Conservation (phyloP, 495 filamentous ascomycete species). For the Jackrogersella multiformis region DNA sequence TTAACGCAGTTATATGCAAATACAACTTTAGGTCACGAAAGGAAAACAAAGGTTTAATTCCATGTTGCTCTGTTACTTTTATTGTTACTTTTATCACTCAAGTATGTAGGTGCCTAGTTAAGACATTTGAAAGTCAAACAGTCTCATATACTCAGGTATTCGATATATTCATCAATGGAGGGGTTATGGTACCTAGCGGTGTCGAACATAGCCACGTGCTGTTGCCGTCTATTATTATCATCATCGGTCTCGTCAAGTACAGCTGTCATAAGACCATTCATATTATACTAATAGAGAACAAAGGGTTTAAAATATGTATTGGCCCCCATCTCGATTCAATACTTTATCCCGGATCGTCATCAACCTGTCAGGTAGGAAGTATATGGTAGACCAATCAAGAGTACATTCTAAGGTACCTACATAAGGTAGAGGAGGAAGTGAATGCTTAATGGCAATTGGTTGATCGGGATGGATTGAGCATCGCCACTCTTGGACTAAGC, state of each 20-base stretch:
- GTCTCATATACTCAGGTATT: too few species aligned
- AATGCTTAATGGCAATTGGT: conserved; percentile 23
- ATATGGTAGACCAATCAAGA: conserved; percentile 8
- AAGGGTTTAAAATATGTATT: conserved; percentile 5
- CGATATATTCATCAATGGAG: not conserved
- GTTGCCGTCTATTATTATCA: not conserved
- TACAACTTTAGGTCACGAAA: too few species aligned
- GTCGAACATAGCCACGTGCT: conserved; percentile 2
- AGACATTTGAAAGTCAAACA: too few species aligned
- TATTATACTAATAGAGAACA: conserved; percentile 1
- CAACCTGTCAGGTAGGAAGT: conserved; percentile 1
- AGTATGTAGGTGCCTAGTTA: too few species aligned
- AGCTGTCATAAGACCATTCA: conserved; percentile 11
- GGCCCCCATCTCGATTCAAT: not conserved
- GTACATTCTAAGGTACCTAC: conserved; percentile 11
- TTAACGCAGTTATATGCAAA: too few species aligned
- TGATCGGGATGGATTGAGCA: conserved; percentile 9
- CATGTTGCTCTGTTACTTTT: too few species aligned
- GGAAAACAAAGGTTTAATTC: too few species aligned
- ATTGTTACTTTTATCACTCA: too few species aligned
- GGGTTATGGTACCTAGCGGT: not conserved
- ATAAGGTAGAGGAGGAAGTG: not conserved
- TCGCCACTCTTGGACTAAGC: conserved; percentile 24
- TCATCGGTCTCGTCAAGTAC: not conserved
- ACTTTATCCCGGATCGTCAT: conserved; percentile 33